Evolutionary conservation across 1,284 basidiomycete species (phyloP), one percentile per base, ranked within the genome.

Genomic region (Golubevia pallescens): DNA sequence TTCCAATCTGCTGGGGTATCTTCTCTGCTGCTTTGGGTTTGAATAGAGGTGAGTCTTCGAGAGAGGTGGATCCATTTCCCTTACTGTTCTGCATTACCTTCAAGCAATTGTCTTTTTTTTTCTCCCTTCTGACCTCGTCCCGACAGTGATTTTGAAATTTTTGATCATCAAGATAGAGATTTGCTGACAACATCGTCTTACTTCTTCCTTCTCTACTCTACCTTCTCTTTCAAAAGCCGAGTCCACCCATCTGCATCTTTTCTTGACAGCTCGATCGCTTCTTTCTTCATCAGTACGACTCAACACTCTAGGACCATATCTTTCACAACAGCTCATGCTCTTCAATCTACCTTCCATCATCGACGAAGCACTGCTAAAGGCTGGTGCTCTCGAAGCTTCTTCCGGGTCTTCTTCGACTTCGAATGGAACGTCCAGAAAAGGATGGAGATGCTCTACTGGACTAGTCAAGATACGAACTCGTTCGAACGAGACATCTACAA

Each of bases 271-370:
- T 1, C 90, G 97, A 3, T 90, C 93, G 48, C 87, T 97, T 58
- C 89, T 99, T 24, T 97, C 94, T 2, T 93, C 95, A 1, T 92
- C 93, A 0, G 93, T 99, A 10, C 90, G 97, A 3, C 88, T 99
- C 73, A 99, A 98, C 85, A 89, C 90, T 20, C 88, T 98, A 63
- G 96, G 97, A 0, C 97, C 97, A 0, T 99, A 99, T 85, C 90
- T 90, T 38, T 90, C 96, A 0, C 95, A 98, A 72, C 93, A 95
- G 73, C 86, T 97, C 3, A 88, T 99, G 6, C 87, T 95, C 20
- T 92, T 93, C 74, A 88, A 90, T 20, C 88, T 94, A 13, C 88
- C 89, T 10, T 88, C 89, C 0, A 86, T 94, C 52, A 89, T 96
- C 21, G 89, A 90, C 3, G 80, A 86, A 2, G 89, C 91, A 66